These are phyloP conservation scores for Sonneratia caseolaris DNA, from an alignment of 345 rosid species.

Conservation along the genomic window DNA sequence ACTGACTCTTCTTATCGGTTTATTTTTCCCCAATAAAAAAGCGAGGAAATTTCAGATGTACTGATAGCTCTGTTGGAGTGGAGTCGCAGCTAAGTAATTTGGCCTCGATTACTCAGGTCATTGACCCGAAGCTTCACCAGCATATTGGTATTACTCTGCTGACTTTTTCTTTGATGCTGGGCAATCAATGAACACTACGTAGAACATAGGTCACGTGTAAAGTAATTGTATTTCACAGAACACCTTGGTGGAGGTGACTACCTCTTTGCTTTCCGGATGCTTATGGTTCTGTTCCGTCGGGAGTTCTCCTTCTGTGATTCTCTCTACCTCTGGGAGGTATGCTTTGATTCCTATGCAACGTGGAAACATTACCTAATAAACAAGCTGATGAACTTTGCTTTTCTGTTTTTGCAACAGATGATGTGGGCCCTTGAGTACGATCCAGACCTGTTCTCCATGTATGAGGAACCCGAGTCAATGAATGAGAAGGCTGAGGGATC, in stretches of 20 bases:
- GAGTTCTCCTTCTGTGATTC: conserved; percentile 95
- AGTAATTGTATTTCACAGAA: not conserved
- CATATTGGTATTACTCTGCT: conserved; percentile 55
- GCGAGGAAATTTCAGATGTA: conserved; percentile 93
- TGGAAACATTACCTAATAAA: not conserved
- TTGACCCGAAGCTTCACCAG: conserved; percentile 94
- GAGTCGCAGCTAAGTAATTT: conserved; percentile 81
- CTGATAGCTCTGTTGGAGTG: conserved; percentile 87
- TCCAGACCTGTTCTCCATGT: conserved; percentile 55
- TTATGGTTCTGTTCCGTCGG: conserved; percentile 90
- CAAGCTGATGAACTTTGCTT: not conserved
- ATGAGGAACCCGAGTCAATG: conserved; percentile 55
- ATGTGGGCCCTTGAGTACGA: conserved; percentile 99
- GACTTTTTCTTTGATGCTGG: not conserved
- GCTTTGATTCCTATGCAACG: not conserved
- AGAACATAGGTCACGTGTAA: not conserved
- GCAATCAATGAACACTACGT: not conserved
- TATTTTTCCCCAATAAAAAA: conserved; percentile 22
- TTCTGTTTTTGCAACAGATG: conserved; percentile 49
- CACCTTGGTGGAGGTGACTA: conserved; percentile 90
- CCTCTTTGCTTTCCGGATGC: conserved; percentile 89
- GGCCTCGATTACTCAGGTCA: conserved; percentile 75
- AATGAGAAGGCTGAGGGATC: conserved; percentile 41
- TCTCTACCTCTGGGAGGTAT: conserved; percentile 97
- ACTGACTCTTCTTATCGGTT: not conserved